phyloP scores from a whole-genome alignment of 2,329 filamentous ascomycete genomes.

The Emmonsiellopsis sp. region DNA sequence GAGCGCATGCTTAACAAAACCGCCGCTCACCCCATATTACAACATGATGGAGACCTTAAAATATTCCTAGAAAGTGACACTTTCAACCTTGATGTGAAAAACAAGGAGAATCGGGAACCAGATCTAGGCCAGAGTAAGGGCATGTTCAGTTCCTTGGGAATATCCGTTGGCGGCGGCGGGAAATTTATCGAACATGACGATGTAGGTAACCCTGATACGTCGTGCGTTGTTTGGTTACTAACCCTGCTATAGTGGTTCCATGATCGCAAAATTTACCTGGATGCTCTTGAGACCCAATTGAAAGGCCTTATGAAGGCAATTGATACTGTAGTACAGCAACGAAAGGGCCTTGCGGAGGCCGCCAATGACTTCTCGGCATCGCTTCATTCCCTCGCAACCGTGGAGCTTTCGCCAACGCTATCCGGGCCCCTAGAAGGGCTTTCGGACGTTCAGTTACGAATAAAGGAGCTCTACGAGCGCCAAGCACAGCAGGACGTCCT shows the following conservation, averaged over 20 bases:
- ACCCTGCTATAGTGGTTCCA: slow-evolving; percentile 71
- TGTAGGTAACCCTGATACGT: slow-evolving; percentile 43
- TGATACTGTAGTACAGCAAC: slow-evolving; percentile 82
- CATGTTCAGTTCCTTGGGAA: slow-evolving; percentile 74
- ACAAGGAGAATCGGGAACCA: slow-evolving; percentile 87
- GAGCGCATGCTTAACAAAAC: slow-evolving; percentile 98
- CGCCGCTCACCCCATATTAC: slow-evolving; percentile 76
- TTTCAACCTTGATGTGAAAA: slow-evolving; percentile 94
- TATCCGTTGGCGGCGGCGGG: slow-evolving; percentile 62
- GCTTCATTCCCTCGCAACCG: slow-evolving; percentile 81
- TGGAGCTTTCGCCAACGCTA: slow-evolving; percentile 81
- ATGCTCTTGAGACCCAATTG: slow-evolving; percentile 84
- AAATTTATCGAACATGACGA: slow-evolving; percentile 99
- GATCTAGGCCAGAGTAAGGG: slow-evolving; percentile 85
- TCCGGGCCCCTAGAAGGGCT: slow-evolving; percentile 84
- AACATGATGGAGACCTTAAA: slow-evolving; percentile 89
- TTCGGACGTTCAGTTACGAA: slow-evolving; percentile 86
- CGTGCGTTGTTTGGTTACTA: slow-evolving; percentile 9
- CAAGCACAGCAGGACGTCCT: slow-evolving; percentile 95
- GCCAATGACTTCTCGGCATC: slow-evolving; percentile 89
- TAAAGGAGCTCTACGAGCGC: slow-evolving; percentile 88
- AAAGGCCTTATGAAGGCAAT: slow-evolving; percentile 87
- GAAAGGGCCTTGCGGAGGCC: slow-evolving; percentile 87
- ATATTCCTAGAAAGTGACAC: slow-evolving; percentile 93
- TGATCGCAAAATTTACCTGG: slow-evolving; percentile 86